A percentile compares a stretch with the other conserved stretches of the same genome.
These are phyloP conservation scores for Solanum neorickii DNA, from an alignment of 257 asterid genomes.

Conservation along the genomic window DNA sequence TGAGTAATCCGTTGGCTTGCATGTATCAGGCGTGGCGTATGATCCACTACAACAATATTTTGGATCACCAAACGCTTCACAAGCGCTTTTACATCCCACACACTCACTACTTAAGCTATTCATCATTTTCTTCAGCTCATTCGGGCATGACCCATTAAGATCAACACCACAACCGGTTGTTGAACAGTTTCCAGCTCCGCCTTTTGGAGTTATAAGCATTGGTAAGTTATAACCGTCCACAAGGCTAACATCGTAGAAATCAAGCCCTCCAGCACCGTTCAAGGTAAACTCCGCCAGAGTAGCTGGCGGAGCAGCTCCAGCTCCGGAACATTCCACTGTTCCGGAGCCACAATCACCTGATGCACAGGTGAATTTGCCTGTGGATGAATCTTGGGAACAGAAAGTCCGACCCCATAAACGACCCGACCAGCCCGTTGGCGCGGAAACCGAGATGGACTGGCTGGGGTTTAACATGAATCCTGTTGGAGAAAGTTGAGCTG, in stretches of 20 bases:
- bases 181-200: constrained; percentile 44
- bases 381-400: constrained; percentile 33
- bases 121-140: constrained; percentile 32
- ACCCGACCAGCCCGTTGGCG: constrained; percentile 55
- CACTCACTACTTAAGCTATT: background rate
- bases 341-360: constrained; percentile 70
- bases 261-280: constrained; percentile 54
- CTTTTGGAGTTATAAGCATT: constrained; percentile 52
- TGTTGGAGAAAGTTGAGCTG: constrained; percentile 35
- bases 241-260: constrained; percentile 74
- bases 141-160: constrained; percentile 43
- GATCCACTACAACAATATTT: constrained; percentile 25
- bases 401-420: constrained; percentile 55
- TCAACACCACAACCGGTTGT: constrained; percentile 50
- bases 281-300: constrained; percentile 70
- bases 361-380: constrained; percentile 37
- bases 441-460: constrained; percentile 22
- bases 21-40: constrained; percentile 22
- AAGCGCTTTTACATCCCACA: constrained; percentile 66
- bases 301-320: constrained; percentile 55
- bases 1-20: constrained; percentile 21
- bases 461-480: constrained; percentile 38
- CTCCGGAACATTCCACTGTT: constrained; percentile 39
- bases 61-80: constrained; percentile 17
- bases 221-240: constrained; percentile 75